phyloP scores from a whole-genome alignment of 345 rosid species.

The Lepidium didymum region DNA sequence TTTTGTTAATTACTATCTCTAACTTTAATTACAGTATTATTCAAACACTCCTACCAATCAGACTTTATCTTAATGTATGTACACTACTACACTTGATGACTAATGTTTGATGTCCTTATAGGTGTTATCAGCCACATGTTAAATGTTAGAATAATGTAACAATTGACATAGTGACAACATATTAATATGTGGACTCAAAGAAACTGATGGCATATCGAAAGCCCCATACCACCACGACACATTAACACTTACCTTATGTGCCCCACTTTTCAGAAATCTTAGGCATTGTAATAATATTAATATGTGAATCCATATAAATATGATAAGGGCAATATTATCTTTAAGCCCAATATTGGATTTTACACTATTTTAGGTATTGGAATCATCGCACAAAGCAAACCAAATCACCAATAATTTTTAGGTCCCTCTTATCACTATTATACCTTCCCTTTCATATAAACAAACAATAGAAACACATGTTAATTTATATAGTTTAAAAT shows the following conservation, averaged over 20 bases:
- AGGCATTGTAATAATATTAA: neutral
- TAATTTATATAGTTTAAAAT: neutral
- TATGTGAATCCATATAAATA: neutral
- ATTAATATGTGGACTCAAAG: too few species aligned
- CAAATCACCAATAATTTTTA: neutral
- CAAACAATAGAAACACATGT: neutral
- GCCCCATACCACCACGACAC: conserved; percentile 2
- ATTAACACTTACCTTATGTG: conserved; percentile 11
- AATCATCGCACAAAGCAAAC: too few species aligned
- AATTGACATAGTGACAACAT: too few species aligned
- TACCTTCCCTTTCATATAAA: neutral
- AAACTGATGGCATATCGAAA: neutral
- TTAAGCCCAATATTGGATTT: neutral
- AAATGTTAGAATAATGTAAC: too few species aligned
- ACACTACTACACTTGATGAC: too few species aligned
- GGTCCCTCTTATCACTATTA: neutral
- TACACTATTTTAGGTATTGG: neutral
- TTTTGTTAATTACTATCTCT: too few species aligned
- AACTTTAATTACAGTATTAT: too few species aligned
- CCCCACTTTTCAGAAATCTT: conserved; percentile 20
- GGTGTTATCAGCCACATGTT: too few species aligned
- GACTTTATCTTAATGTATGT: too few species aligned
- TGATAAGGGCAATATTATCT: neutral
- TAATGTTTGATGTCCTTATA: too few species aligned
- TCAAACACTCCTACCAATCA: too few species aligned